phyloP scores from a whole-genome alignment of 805 yeast genomes.

The Maudiozyma bulderi region DNA sequence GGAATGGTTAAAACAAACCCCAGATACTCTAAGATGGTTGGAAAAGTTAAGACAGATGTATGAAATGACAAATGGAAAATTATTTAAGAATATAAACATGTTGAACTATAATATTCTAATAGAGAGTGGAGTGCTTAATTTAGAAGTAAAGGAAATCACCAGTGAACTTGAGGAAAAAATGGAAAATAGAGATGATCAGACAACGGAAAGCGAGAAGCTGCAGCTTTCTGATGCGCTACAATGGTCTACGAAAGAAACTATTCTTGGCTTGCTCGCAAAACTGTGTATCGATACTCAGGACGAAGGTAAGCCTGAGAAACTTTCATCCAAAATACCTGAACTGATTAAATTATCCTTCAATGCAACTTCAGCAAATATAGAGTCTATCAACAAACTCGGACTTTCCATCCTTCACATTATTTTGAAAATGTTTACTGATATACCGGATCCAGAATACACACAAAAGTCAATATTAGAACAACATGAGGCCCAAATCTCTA shows the following conservation, averaged over 20 bases:
- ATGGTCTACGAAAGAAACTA: slow-evolving; percentile 36
- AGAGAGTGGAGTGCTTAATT: slow-evolving; percentile 26
- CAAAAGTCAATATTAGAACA: slow-evolving; percentile 70
- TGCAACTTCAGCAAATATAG: slow-evolving; percentile 66
- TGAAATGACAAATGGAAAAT: slow-evolving; percentile 34
- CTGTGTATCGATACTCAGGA: slow-evolving; percentile 7
- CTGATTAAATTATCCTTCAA: slow-evolving; percentile 69
- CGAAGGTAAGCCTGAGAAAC: slow-evolving; percentile 2
- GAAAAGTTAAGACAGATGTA: slow-evolving; percentile 42
- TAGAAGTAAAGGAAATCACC: slow-evolving; percentile 29
- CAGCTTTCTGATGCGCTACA: slow-evolving; percentile 23
- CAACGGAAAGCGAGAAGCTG: neutral
- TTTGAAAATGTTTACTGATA: slow-evolving; percentile 48
- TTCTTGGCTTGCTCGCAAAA: slow-evolving; percentile 27
- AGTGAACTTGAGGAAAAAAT: slow-evolving; percentile 42
- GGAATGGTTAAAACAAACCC: slow-evolving; percentile 52
- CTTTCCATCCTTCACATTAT: slow-evolving; percentile 55
- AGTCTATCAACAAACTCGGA: slow-evolving; percentile 53
- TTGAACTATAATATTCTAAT: slow-evolving; percentile 36
- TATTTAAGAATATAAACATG: slow-evolving; percentile 34
- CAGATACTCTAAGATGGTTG: slow-evolving; percentile 45
- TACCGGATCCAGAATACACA: slow-evolving; percentile 64
- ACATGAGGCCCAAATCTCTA: slow-evolving; percentile 87
- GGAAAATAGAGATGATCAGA: slow-evolving; percentile 16
- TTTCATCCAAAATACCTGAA: slow-evolving; percentile 42